Percentiles rank a stretch among this genome's conserved stretches.
Conservation (phyloP, 129 eudicot species). For the Tagetes patula region DNA sequence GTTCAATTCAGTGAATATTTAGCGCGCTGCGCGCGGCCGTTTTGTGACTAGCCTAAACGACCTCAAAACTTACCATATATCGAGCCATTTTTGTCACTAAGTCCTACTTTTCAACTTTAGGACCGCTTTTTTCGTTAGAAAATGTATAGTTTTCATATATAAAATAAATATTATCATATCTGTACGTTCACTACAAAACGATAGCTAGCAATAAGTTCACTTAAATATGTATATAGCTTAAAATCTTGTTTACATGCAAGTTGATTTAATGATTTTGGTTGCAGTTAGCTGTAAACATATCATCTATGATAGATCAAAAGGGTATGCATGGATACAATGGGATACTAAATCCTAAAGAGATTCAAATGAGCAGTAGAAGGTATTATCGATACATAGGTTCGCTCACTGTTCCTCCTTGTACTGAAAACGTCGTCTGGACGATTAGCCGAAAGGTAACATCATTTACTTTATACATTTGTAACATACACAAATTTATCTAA, state of each 20-base stretch:
- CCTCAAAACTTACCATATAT: too few species aligned
- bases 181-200: background rate
- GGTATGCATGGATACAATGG: constrained; percentile 36
- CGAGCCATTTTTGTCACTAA: too few species aligned
- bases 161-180: too few species aligned
- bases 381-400: constrained; percentile 60
- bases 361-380: constrained; percentile 35
- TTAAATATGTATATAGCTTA: too few species aligned
- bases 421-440: constrained; percentile 56
- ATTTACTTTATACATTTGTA: background rate
- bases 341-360: constrained; percentile 37
- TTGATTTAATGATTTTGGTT: background rate
- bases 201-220: background rate
- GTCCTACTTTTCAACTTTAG: too few species aligned
- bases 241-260: background rate
- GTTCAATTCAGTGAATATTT: too few species aligned
- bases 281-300: constrained; percentile 43
- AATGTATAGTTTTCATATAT: too few species aligned
- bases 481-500: background rate
- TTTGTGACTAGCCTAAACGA: too few species aligned
- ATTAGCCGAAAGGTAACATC: constrained; percentile 36
- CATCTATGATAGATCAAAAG: constrained; percentile 29
- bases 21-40: too few species aligned
- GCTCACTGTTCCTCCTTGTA: constrained; percentile 57
- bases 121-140: too few species aligned